Conservation (phyloP, 306 rosid genomes). For the Citrullus mucosospermus region DNA sequence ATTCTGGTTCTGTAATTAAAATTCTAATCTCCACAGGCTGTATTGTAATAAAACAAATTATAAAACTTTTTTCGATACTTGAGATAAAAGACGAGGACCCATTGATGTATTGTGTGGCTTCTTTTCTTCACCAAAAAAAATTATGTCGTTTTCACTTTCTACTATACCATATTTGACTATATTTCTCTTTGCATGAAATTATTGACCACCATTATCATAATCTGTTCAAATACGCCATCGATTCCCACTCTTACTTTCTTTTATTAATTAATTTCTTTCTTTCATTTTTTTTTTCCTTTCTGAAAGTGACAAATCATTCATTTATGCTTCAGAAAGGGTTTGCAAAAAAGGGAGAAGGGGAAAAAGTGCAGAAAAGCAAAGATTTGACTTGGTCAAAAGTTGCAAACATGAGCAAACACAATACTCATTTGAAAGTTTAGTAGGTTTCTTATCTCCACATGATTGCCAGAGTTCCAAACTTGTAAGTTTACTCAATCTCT, state of each 20-base stretch:
- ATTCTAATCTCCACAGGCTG: not conserved
- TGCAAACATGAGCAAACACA: conserved; percentile 3
- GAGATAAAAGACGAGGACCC: not conserved
- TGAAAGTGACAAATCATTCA: not conserved
- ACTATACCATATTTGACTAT: conserved; percentile 1
- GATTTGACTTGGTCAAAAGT: conserved; percentile 6
- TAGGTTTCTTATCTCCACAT: conserved; percentile 7
- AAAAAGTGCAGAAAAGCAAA: not conserved
- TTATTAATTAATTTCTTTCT: not conserved
- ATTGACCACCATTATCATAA: conserved; percentile 1
- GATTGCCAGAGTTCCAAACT: not conserved
- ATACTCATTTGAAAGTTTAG: not conserved
- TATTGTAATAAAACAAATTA: not conserved
- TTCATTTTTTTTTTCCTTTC: not conserved
- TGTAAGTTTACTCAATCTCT: conserved; percentile 3
- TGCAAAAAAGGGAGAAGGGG: not conserved
- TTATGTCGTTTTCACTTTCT: conserved; percentile 5
- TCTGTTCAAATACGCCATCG: not conserved
- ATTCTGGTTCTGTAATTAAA: not conserved
- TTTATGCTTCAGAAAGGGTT: conserved; percentile 7
- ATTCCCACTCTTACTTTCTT: not conserved
- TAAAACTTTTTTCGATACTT: not conserved
- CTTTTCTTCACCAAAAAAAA: not conserved
- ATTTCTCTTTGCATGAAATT: conserved; percentile 9
- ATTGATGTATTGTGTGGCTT: not conserved